phyloP scores from a whole-genome alignment of 106 monocot species.

The Dendrobium officinale region DNA sequence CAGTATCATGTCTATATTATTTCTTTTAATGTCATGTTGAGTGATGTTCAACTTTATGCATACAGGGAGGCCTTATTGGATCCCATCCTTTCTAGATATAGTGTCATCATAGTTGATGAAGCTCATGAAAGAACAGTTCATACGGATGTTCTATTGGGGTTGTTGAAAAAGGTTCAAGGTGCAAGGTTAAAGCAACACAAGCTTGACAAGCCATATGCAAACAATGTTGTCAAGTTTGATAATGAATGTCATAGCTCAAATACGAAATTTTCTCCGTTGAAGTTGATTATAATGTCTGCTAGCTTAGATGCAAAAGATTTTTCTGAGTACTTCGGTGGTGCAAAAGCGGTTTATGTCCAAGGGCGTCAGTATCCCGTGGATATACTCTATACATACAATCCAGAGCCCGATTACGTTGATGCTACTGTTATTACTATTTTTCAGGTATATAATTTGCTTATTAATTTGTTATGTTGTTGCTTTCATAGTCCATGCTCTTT shows the following conservation, averaged over 20 bases:
- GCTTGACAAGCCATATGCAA: constrained; percentile 10
- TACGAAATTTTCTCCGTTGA: constrained; percentile 45
- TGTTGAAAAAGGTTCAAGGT: constrained; percentile 73
- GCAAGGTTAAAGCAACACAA: constrained; percentile 34
- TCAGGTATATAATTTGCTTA: constrained; percentile 38
- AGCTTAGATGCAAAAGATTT: constrained; percentile 89
- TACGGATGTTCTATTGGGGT: constrained; percentile 85
- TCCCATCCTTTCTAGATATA: constrained; percentile 73
- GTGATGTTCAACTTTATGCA: background rate
- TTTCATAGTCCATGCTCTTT: no score
- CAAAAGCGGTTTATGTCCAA: constrained; percentile 86
- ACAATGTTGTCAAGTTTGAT: constrained; percentile 13
- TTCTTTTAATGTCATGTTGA: background rate
- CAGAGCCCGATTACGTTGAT: constrained; percentile 73
- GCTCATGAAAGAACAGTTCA: constrained; percentile 98
- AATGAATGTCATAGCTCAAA: constrained; percentile 15
- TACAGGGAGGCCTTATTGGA: constrained; percentile 90
- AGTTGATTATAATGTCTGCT: constrained; percentile 97
- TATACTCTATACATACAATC: constrained; percentile 78
- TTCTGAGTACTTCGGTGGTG: constrained; percentile 81
- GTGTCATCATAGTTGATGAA: constrained; percentile 84
- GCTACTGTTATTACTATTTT: constrained; percentile 79
- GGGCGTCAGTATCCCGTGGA: constrained; percentile 87
- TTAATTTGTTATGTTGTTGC: background rate
- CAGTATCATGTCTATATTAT: background rate